Base-by-base conservation (phyloP, 116 monocot genomes). In the Cymodocea nodosa region DNA sequence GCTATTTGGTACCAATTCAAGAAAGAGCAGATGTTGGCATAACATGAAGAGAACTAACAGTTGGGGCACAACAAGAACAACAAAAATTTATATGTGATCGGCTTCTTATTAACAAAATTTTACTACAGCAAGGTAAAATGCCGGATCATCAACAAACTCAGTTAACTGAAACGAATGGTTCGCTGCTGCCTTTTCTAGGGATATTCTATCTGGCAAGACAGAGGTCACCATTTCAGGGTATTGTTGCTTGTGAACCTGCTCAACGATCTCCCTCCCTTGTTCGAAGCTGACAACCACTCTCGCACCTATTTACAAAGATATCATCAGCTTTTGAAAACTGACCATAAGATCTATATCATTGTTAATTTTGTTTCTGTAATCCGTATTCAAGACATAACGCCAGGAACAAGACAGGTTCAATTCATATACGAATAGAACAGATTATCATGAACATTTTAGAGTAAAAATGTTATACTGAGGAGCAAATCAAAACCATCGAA, bases 221-320 rank as follows among this genome's bases (percentile, higher is more conserved):
- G 73, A 64, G 2, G 66, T 87, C 63, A 83, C 84, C 54, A 82
- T 77, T 25, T 87, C 89, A 37, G 87, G 81, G 63, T 77, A 66
- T 9, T 76, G 77, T 50, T 71, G 74, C 40, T 69, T 59, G 52
- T 88, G 92, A n/a, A 78, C 65, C 50, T 70, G 56, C 70, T 84
- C 80, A 15, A 89, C 54, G 15, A 67, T 60, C 3, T 79, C 62
- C 68, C 80, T 84, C 44, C 94, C 94, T 74, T 87, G 82, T n/a
- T 81, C 85, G 56, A 64, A 82, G 78, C 78, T 65, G 71, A 94
- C 79, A 20, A 94, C 74, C 10, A 94, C 71, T 76, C 87, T 82
- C 25, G 77, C 80, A 81, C 89, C 94, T 89, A 64, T 39, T 62
- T 36, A 62, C 5, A 39, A n/a, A n/a, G 35, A 16, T 15, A 1